These are phyloP conservation scores for Phytopythium montanum DNA, from an alignment of 352 stramenopile genomes.

Conservation along the genomic window DNA sequence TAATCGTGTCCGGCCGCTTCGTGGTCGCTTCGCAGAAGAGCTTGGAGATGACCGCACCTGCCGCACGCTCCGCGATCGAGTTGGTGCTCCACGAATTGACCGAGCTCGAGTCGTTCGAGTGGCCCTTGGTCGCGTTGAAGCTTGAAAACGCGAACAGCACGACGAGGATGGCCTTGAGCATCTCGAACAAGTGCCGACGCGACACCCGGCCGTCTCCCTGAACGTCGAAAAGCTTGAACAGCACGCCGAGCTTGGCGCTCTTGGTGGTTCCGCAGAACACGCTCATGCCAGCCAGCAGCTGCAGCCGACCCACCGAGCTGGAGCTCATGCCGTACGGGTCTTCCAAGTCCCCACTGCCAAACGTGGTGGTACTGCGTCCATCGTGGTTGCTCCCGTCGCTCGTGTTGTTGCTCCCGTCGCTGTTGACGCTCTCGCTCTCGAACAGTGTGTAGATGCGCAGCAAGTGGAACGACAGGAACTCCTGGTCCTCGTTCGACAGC, in stretches of 20 bases:
- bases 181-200: conserved; percentile 72
- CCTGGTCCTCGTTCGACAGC: conserved; percentile 82
- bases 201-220: conserved; percentile 62
- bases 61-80: conserved; percentile 78
- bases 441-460: conserved; percentile 82
- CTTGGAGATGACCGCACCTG: conserved; percentile 90
- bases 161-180: conserved; percentile 78
- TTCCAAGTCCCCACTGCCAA: conserved; percentile 11
- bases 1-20: conserved; percentile 76
- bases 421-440: conserved; percentile 62
- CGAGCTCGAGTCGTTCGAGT: conserved; percentile 58
- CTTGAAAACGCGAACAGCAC: conserved; percentile 85
- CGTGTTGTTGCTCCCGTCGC: conserved; percentile 27
- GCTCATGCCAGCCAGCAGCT: conserved; percentile 83
- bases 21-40: conserved; percentile 73
- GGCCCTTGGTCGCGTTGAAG: conserved; percentile 55
- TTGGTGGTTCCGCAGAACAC: conserved; percentile 95
- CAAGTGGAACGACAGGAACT: conserved; percentile 86
- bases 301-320: conserved; percentile 70
- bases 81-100: conserved; percentile 71
- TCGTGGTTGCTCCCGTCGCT: conserved; percentile 19
- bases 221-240: conserved; percentile 81
- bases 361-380: conserved; percentile 20
- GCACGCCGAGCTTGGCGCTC: conserved; percentile 90
- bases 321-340: conserved; percentile 27